These are phyloP conservation scores for Astragalus glycyphyllos DNA, from an alignment of 306 rosid genomes.

Conservation along the genomic window DNA sequence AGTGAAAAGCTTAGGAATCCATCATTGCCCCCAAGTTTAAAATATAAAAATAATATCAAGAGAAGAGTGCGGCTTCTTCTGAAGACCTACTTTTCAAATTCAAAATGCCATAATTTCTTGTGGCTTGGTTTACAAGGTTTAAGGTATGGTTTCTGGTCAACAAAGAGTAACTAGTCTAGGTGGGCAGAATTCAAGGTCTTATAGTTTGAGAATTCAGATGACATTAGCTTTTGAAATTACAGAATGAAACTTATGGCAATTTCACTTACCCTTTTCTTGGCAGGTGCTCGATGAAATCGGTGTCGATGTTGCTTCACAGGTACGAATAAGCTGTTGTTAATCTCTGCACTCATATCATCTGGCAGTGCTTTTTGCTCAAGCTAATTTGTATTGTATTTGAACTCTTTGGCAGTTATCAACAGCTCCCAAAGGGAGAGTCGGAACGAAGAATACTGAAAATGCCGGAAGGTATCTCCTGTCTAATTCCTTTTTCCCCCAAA, in stretches of 20 bases:
- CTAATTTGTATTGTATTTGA: slow-evolving; percentile 50
- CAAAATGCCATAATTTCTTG: slow-evolving; percentile 17
- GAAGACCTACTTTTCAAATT: slow-evolving; percentile 9
- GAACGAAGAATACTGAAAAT: slow-evolving; percentile 67
- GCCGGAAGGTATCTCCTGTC: slow-evolving; percentile 68
- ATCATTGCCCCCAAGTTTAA: background rate
- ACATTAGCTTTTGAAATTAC: slow-evolving; percentile 36
- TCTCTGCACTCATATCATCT: slow-evolving; percentile 22
- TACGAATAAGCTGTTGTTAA: slow-evolving; percentile 44
- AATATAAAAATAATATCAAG: background rate
- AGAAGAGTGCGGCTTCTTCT: slow-evolving; percentile 17
- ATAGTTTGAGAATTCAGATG: slow-evolving; percentile 10
- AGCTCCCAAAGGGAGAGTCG: slow-evolving; percentile 95
- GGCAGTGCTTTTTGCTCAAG: slow-evolving; percentile 38
- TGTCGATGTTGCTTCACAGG: slow-evolving; percentile 96
- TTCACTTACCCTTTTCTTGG: slow-evolving; percentile 26
- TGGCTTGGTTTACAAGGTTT: slow-evolving; percentile 39
- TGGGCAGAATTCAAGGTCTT: slow-evolving; percentile 16
- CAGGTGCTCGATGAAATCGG: slow-evolving; percentile 99
- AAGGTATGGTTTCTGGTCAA: slow-evolving; percentile 30
- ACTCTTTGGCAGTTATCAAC: slow-evolving; percentile 74
- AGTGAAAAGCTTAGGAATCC: slow-evolving; percentile 27
- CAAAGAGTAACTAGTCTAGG: slow-evolving; percentile 10
- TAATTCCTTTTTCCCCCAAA: background rate
- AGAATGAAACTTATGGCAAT: slow-evolving; percentile 41